Evolutionary conservation across 1,284 basidiomycete genomes (phyloP), one percentile per base, ranked within the genome.

Genomic region (Melampsora americana): DNA sequence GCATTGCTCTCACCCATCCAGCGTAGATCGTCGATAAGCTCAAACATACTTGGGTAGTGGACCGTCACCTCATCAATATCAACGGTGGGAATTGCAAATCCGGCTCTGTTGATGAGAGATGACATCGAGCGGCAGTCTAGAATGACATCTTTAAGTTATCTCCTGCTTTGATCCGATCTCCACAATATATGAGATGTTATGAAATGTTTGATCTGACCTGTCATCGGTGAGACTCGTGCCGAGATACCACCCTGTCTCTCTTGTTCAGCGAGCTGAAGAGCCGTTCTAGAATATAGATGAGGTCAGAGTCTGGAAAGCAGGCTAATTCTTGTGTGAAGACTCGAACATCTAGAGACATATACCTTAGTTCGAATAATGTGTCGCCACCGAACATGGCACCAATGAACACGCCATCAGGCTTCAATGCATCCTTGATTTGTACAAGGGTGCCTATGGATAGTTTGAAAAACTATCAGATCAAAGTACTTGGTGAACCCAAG

Each of bases 1-100:
- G 95, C 93, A 82, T 97, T 99, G 73, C 88, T 90, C 83, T 99
- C 96, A 62, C 96, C 96, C 96, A 99, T 99, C 82, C 93, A 90
- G 66, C 89, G 87, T 62, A 99, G 84, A 82, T 99, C 96, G 66
- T 94, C 89, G 82, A 99, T 87, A 20, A 99, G 87, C 83, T 99
- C 96, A 89, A 91, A 98, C 87, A 98, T 95, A 71, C 89, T 91
- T 0, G 96, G 96, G 81, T 98, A 99, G 11, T 88, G 88, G 48
- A 98, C 89, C 77, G 88, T 89, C 30, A 99, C 86, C 84, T 99
- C 96, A 82, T 99, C 96, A 60, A 92, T 89, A 81, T 99, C 96
- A 39, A 99, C 92, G 0, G 96, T 98, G 7, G 97, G 88, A 14
- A 97, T 86, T 0, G 91, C 92, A 83, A 99, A 97, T 14, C 95